phyloP scores from a whole-genome alignment of 2,329 filamentous ascomycete genomes.

The Calonectria naviculata region DNA sequence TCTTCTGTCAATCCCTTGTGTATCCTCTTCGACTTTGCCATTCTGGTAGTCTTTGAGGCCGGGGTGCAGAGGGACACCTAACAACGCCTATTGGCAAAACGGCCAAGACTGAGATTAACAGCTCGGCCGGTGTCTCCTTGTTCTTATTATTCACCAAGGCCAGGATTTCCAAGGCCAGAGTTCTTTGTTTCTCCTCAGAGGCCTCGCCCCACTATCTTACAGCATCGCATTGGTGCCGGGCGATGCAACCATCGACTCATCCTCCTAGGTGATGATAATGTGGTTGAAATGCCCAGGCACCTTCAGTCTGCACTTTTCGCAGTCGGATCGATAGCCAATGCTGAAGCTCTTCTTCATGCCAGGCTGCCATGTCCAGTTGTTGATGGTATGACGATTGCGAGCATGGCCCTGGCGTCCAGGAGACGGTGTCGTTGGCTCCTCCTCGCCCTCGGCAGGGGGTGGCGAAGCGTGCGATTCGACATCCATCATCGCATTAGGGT shows the following conservation, averaged over 20 bases:
- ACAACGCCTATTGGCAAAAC: neutral
- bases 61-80: neutral
- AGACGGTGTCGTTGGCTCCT: slow-evolving; percentile 56
- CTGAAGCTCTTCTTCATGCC: slow-evolving; percentile 78
- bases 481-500: slow-evolving; percentile 53
- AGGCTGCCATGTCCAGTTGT: slow-evolving; percentile 69
- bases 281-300: slow-evolving; percentile 86
- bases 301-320: slow-evolving; percentile 80
- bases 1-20: neutral
- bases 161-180: neutral
- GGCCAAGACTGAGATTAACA: neutral
- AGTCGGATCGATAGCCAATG: slow-evolving; percentile 82
- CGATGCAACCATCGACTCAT: slow-evolving; percentile 40
- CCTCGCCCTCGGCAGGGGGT: slow-evolving; percentile 42
- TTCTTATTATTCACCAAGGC: neutral
- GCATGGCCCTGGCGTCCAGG: slow-evolving; percentile 66
- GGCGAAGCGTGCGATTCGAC: slow-evolving; percentile 41
- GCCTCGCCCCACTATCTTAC: slow-evolving; percentile 41
- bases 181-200: slow-evolving; percentile 22
- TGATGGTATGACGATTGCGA: slow-evolving; percentile 69
- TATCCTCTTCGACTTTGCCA: neutral
- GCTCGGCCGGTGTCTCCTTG: neutral
- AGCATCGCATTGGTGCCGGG: slow-evolving; percentile 30
- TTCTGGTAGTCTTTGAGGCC: neutral
- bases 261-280: slow-evolving; percentile 73